Percentiles rank a stretch among this genome's conserved stretches.
phyloP scores from a whole-genome alignment of 805 yeast genomes.

The Zygotorulaspora florentina region DNA sequence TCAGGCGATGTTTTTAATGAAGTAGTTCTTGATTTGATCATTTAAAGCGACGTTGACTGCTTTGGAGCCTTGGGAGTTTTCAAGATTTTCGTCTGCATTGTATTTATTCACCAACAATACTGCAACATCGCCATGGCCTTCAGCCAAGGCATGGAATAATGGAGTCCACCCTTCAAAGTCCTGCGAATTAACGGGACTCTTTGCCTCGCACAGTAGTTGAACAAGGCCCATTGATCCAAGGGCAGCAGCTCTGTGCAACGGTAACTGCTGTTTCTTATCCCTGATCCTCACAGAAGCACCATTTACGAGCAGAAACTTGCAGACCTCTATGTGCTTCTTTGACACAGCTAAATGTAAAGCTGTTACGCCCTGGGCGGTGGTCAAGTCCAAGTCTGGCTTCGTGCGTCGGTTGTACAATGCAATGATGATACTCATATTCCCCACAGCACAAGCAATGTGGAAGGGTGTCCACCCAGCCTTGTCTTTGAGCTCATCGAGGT shows the following conservation, averaged over 20 bases:
- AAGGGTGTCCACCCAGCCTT: conserved; percentile 85
- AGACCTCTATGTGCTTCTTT: conserved; percentile 56
- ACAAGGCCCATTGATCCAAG: conserved; percentile 61
- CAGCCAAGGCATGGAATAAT: conserved; percentile 84
- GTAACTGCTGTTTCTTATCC: conserved; percentile 61
- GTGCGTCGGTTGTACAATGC: conserved; percentile 48
- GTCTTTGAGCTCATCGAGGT: conserved; percentile 66
- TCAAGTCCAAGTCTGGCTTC: conserved; percentile 54
- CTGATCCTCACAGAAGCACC: conserved; percentile 60
- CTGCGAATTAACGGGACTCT: conserved; percentile 61
- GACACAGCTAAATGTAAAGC: conserved; percentile 73
- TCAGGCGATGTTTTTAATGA: conserved; percentile 14
- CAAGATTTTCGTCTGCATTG: conserved; percentile 58
- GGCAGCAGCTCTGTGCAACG: conserved; percentile 81
- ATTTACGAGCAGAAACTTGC: conserved; percentile 49
- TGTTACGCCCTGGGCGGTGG: conserved; percentile 68
- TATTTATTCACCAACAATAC: conserved; percentile 47
- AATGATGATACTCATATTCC: conserved; percentile 51
- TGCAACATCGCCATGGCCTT: conserved; percentile 80
- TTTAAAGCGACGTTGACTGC: conserved; percentile 54
- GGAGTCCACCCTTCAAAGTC: conserved; percentile 82
- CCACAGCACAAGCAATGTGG: conserved; percentile 78
- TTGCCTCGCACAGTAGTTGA: conserved; percentile 46
- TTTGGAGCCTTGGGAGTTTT: conserved; percentile 50
- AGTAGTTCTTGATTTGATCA: conserved; percentile 45